Evolutionary conservation across 345 rosid species (phyloP).

Genomic region (Linum tenue): DNA sequence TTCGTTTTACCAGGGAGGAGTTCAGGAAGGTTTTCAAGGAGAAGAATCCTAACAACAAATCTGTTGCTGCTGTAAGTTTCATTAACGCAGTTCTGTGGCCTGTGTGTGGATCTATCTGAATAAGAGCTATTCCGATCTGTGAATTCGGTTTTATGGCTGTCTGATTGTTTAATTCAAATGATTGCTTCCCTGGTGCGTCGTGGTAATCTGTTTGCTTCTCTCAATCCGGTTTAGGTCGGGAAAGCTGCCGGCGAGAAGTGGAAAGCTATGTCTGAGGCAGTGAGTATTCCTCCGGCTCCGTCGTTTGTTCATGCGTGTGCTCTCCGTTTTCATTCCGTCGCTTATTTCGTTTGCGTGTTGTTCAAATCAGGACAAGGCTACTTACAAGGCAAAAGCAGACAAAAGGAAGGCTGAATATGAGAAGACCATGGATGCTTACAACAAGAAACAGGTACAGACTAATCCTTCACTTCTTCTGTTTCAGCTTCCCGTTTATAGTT

Average conservation of each 20-base stretch:
- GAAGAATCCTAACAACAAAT: conserved; percentile 69
- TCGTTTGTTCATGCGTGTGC: background rate
- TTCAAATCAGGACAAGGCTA: conserved; percentile 52
- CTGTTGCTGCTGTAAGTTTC: conserved; percentile 59
- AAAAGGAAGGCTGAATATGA: conserved; percentile 54
- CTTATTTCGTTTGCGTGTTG: background rate
- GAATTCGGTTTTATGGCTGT: background rate
- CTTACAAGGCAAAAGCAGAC: conserved; percentile 45
- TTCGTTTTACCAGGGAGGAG: conserved; percentile 40
- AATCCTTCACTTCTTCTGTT: background rate
- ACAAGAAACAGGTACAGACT: conserved; percentile 40
- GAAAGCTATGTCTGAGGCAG: conserved; percentile 59
- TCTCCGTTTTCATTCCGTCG: background rate
- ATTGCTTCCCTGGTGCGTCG: background rate
- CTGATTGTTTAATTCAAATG: too few relatives aligned
- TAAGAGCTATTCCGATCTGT: background rate
- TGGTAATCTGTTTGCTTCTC: background rate
- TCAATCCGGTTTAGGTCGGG: conserved; percentile 41
- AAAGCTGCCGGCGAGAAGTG: conserved; percentile 77
- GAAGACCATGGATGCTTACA: conserved; percentile 55
- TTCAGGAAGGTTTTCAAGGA: conserved; percentile 57
- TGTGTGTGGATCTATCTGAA: background rate
- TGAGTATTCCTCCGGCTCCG: conserved; percentile 21
- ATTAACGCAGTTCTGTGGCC: background rate
- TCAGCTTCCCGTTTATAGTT: background rate